phyloP scores from a whole-genome alignment of 1,284 basidiomycete genomes.

The Anthracocystis panici-leucophaei region DNA sequence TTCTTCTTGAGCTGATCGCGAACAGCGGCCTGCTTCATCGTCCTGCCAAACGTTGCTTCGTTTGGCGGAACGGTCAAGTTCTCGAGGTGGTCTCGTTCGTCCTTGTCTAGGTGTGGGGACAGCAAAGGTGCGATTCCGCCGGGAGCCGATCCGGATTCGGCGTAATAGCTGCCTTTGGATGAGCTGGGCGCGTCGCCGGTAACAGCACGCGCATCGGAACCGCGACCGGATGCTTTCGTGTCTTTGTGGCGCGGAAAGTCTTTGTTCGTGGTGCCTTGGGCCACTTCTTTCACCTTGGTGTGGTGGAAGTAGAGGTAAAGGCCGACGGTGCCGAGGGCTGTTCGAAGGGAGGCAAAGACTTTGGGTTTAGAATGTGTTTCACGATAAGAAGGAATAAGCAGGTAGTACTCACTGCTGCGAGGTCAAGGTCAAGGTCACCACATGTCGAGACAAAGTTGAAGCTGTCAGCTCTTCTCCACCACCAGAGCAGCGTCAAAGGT shows the following conservation, averaged over 20 bases:
- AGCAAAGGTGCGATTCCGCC: constrained; percentile 11
- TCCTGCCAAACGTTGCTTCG: constrained; percentile 21
- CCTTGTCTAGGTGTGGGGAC: constrained; percentile 23
- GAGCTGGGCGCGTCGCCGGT: constrained; percentile 8
- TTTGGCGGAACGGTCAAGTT: constrained; percentile 14
- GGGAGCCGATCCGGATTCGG: constrained; percentile 8
- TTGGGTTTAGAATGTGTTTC: not conserved
- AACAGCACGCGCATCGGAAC: constrained; percentile 7
- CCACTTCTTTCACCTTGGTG: constrained; percentile 20
- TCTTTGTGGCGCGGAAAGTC: constrained; percentile 21
- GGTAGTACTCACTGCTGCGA: constrained; percentile 3
- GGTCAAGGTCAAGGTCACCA: not conserved
- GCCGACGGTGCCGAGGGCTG: constrained; percentile 34
- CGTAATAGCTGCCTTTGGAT: constrained; percentile 14
- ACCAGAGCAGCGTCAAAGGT: too few relatives aligned
- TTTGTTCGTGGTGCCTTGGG: not conserved
- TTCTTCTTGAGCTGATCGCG: constrained; percentile 29
- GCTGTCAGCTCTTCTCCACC: not conserved
- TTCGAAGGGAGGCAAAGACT: not conserved
- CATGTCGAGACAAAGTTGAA: not conserved
- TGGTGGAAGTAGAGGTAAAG: constrained; percentile 35
- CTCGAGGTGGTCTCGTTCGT: constrained; percentile 18
- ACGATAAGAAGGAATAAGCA: not conserved
- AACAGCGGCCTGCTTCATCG: constrained; percentile 33
- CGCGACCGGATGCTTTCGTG: constrained; percentile 24